Conservation (phyloP, 805 yeast species). For the Starmerella kuoi region DNA sequence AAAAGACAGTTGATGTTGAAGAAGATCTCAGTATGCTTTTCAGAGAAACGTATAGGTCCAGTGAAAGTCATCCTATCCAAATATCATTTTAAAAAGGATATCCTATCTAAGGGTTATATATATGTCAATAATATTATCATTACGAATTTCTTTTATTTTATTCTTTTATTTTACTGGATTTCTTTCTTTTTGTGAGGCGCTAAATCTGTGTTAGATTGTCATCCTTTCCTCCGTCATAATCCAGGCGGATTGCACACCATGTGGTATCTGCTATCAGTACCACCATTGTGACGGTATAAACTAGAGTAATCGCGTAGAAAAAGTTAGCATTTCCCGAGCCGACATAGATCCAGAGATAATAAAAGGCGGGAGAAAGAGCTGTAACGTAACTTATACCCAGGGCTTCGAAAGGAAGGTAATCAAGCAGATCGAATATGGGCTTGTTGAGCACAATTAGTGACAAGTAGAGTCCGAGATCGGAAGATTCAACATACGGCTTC, state of each 20-base stretch:
- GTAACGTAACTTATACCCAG: conserved; percentile 42
- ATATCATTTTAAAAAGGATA: no score
- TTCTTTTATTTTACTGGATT: no score
- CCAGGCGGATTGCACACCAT: conserved; percentile 66
- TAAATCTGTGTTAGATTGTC: no score
- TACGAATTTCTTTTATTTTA: no score
- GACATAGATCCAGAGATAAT: conserved; percentile 84
- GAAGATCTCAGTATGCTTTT: no score
- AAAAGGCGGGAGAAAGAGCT: conserved; percentile 73
- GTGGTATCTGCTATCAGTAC: conserved; percentile 59
- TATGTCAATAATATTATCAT: no score
- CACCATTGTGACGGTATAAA: conserved; percentile 59
- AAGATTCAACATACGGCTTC: conserved; percentile 75
- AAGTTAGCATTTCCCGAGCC: conserved; percentile 95
- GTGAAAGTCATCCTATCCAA: no score
- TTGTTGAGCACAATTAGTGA: conserved; percentile 39
- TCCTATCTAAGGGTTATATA: no score
- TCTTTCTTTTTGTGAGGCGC: no score
- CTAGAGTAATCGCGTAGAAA: conserved; percentile 85
- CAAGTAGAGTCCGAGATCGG: conserved; percentile 54
- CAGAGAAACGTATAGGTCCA: no score
- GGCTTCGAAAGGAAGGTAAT: conserved; percentile 39
- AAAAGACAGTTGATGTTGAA: no score
- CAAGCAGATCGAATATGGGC: conserved; percentile 32
- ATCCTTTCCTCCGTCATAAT: conserved; percentile 39